Base-by-base conservation (phyloP, 371 early-diverging fungal genomes). In the Lichtheimia corymbifera region DNA sequence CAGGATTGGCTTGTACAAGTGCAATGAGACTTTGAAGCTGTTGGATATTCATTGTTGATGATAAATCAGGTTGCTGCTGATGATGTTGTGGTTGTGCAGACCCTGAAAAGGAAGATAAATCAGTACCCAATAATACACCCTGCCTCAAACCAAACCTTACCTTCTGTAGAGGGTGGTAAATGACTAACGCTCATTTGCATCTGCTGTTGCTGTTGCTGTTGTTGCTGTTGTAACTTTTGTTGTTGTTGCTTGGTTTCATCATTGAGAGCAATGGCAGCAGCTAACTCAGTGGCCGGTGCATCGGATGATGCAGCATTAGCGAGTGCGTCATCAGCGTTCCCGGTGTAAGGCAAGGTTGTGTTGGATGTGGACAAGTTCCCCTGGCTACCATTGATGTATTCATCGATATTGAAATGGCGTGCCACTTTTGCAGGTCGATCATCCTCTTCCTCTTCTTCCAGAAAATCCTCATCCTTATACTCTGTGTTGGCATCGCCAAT, bases 241-340 rank as follows among this genome's bases (percentile, higher is more conserved):
- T 63, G 54, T 18, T 63, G 55, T 66, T 72, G 57, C 22, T 77
- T 77, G 1, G 77, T 77, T 56, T 77, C 70, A 60, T 77, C 66
- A 42, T 77, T 73, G n/a, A 77, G 51, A 14, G 74, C 77, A 62
- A 77, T 77, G 4, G 77, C 77, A 7, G 69, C 77, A 15, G 70
- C 71, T 47, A 76, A 61, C 24, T 76, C 76, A 3, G 68, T 68
- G 5, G 70, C 63, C 15, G 67, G 67, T 41, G 67, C 51, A 15
- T 58, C 56, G n/a, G 63, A 63, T 11, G 66, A 50, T 42, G 65
- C 45, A 20, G 64, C 44, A 50, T 17, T 41, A 2, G 27, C 44
- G 15, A 53, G 27, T 18, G 41, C 35, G 28, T 55, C n/a, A 50
- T 49, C 59, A 53, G 63, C 40, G 52, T 65, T 20, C 50, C 55